Base-by-base conservation (phyloP, 2,329 filamentous ascomycete genomes). In the Microdochium nivale region DNA sequence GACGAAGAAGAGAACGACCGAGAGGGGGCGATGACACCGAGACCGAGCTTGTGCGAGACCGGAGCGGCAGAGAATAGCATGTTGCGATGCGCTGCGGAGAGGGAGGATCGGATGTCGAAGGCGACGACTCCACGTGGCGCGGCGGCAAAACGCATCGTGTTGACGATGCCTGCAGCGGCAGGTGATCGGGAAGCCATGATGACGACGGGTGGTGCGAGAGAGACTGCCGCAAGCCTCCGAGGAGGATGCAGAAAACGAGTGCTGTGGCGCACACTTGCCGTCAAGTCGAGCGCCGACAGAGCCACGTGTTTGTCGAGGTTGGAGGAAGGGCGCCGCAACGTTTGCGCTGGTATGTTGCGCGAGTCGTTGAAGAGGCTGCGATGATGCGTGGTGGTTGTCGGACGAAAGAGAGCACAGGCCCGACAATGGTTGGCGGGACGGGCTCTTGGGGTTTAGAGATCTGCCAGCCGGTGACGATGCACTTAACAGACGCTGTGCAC, bases 151-250 rank as follows among this genome's bases (percentile, higher is more conserved):
- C 40, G 40, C 21, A 19, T 19, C 21, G 40, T 68, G 53, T 66
- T 73, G 49, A 67, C 64, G 60, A 76, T 66, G 57, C 65, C 70
- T 70, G 59, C 54, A 13, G 65, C 58, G 52, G 60, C 58, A 49
- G 62, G 58, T 54, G 59, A 57, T 49, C 62, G 63, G 21, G 65
- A 57, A 52, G 63, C 63, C 64, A 66, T 66, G 47, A 53, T 65
- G 46, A 53, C 49, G 55, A 19, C 48, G 50, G 32, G 44, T 47
- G 32, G 52, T 24, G 19, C 19, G n/a, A 44, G 19, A 19, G 16
- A 24, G 27, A 13, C 40, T 44, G 13, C 40, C 40, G 40, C 40
- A 44, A 19, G 40, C 40, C 40, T 23, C 40, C 50, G 30, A 43
- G 47, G 49, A 51, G 32, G 48, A 25, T 51, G 35, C 46, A 47